These are phyloP conservation scores for Epichloe festucae DNA, from an alignment of 2,329 filamentous ascomycete species.

Conservation along the genomic window DNA sequence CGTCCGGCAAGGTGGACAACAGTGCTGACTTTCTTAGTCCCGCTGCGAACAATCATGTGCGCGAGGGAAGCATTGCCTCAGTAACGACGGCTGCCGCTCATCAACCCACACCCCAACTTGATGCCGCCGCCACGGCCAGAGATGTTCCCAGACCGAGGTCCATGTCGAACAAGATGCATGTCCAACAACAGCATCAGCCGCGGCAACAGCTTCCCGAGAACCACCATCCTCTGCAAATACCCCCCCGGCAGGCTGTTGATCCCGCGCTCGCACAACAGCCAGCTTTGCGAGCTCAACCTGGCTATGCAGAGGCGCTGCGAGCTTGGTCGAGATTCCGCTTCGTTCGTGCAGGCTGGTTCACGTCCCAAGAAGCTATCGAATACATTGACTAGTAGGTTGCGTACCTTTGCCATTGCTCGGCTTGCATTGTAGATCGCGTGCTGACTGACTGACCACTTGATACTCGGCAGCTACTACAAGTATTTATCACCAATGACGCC, in stretches of 20 bases:
- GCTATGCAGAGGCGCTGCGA: slow-evolving; percentile 58
- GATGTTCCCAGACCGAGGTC: slow-evolving; percentile 5
- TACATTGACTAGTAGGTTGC: slow-evolving; percentile 76
- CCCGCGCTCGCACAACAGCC: slow-evolving; percentile 31
- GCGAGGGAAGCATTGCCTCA: slow-evolving; percentile 18
- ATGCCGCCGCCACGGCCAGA: neutral
- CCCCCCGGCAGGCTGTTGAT: slow-evolving; percentile 27
- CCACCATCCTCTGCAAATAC: neutral
- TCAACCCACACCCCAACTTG: slow-evolving; percentile 8
- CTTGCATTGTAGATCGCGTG: neutral
- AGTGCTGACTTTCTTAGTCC: slow-evolving; percentile 11
- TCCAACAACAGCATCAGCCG: slow-evolving; percentile 1
- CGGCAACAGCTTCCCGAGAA: neutral
- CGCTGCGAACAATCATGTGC: slow-evolving; percentile 15
- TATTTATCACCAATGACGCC: slow-evolving; percentile 86
- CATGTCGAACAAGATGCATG: slow-evolving; percentile 7
- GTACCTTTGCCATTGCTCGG: neutral
- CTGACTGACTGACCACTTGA: neutral
- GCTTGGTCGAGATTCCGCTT: slow-evolving; percentile 92
- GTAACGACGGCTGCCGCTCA: slow-evolving; percentile 9
- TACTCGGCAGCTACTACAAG: slow-evolving; percentile 61
- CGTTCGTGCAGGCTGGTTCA: slow-evolving; percentile 95
- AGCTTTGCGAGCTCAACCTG: slow-evolving; percentile 33
- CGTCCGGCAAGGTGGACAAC: slow-evolving; percentile 1
- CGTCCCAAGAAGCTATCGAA: slow-evolving; percentile 78